Conservation (phyloP, 1,284 basidiomycete species). For the Neolentinus lepideus region DNA sequence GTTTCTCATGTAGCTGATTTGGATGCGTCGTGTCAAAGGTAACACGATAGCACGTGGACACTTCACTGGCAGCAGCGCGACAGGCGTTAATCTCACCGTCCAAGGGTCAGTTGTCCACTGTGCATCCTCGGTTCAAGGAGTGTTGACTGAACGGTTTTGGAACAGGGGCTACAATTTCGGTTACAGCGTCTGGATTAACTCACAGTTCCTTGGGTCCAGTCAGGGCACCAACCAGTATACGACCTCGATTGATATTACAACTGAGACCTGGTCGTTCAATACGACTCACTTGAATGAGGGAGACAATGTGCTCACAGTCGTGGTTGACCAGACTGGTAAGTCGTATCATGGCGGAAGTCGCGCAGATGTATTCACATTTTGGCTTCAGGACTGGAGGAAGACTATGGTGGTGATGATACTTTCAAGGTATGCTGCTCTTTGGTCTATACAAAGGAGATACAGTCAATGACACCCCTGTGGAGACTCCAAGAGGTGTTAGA, state of each 20-base stretch:
- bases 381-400: constrained; percentile 15
- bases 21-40: constrained; percentile 8
- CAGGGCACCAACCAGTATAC: constrained; percentile 22
- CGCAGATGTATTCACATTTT: not conserved
- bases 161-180: constrained; percentile 37
- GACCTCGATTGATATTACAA: constrained; percentile 12
- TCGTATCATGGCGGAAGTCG: not conserved
- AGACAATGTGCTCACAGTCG: constrained; percentile 27
- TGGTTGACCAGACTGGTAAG: constrained; percentile 24
- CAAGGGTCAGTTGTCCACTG: constrained; percentile 26
- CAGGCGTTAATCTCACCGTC: constrained; percentile 32
- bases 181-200: constrained; percentile 38
- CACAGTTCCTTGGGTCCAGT: constrained; percentile 34
- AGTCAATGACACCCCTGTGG: constrained; percentile 20
- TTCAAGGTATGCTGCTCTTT: constrained; percentile 14
- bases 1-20: not conserved
- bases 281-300: constrained; percentile 20
- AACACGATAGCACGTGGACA: constrained; percentile 33
- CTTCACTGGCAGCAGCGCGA: constrained; percentile 29
- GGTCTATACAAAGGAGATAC: constrained; percentile 13
- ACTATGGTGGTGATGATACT: constrained; percentile 16
- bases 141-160: not conserved
- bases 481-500: constrained; percentile 40
- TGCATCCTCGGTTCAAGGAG: not conserved
- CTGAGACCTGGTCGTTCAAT: constrained; percentile 18